Conservation (phyloP, 2,329 filamentous ascomycete species). For the Furcasterigmium furcatum region DNA sequence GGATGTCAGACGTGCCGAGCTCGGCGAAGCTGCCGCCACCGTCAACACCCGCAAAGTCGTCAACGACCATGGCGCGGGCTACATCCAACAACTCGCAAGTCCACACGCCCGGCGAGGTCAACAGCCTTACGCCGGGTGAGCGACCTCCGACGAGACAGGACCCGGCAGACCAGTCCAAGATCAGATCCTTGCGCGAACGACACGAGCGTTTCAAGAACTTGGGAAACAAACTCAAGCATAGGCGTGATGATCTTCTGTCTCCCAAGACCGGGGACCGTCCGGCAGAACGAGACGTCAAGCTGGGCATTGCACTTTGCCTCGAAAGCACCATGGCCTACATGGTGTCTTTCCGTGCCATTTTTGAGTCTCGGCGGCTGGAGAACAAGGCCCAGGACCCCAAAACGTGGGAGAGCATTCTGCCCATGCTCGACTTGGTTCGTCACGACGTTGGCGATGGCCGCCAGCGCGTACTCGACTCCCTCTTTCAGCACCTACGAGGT, state of each 20-base stretch:
- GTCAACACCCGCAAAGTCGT: constrained; percentile 48
- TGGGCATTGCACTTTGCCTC: constrained; percentile 39
- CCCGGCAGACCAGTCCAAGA: constrained; percentile 20
- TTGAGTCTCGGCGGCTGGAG: constrained; percentile 39
- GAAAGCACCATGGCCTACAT: constrained; percentile 52
- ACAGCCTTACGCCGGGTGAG: constrained; percentile 35
- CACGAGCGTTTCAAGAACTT: constrained; percentile 33
- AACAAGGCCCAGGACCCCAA: constrained; percentile 36
- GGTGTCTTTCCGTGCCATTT: constrained; percentile 47
- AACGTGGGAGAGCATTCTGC: constrained; percentile 41
- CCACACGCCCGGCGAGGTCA: constrained; percentile 45
- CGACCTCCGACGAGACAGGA: constrained; percentile 23
- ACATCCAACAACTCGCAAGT: constrained; percentile 50
- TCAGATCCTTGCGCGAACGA: constrained; percentile 27
- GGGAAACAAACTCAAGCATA: constrained; percentile 51
- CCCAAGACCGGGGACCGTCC: constrained; percentile 14
- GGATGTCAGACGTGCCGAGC: constrained; percentile 34
- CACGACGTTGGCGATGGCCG: constrained; percentile 29
- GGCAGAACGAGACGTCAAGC: constrained; percentile 31
- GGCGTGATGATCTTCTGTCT: constrained; percentile 38
- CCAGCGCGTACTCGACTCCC: constrained; percentile 29
- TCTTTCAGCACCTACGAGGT: constrained; percentile 40
- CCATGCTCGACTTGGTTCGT: constrained; percentile 37
- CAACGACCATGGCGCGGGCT: constrained; percentile 49
- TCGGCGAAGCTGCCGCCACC: constrained; percentile 32